These are phyloP conservation scores for Trichophyton schoenleinii DNA, from an alignment of 2,329 filamentous ascomycete genomes.

Conservation along the genomic window DNA sequence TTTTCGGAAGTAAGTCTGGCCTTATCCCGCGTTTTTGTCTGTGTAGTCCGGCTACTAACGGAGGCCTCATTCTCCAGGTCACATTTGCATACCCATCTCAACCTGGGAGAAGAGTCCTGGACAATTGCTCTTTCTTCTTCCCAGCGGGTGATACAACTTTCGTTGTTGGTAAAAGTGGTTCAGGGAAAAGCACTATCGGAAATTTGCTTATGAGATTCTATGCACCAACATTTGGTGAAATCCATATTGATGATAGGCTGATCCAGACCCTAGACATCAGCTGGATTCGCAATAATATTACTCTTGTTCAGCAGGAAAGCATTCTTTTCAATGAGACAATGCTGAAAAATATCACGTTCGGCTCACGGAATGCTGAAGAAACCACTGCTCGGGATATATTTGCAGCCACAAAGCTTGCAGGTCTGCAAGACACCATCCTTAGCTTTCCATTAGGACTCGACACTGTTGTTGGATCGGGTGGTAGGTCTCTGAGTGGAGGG, in stretches of 20 bases:
- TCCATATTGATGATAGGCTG: slow-evolving; percentile 54
- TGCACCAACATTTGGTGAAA: slow-evolving; percentile 48
- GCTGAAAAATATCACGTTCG: slow-evolving; percentile 64
- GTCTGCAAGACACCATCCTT: slow-evolving; percentile 55
- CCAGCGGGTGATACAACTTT: slow-evolving; percentile 62
- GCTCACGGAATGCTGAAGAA: slow-evolving; percentile 39
- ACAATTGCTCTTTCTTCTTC: slow-evolving; percentile 55
- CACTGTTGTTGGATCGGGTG: slow-evolving; percentile 58
- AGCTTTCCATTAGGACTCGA: slow-evolving; percentile 57
- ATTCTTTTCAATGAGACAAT: slow-evolving; percentile 72
- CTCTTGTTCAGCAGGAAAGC: slow-evolving; percentile 69
- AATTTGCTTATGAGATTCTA: slow-evolving; percentile 74
- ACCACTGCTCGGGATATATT: slow-evolving; percentile 46
- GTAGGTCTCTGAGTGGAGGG: slow-evolving; percentile 64
- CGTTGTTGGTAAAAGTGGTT: slow-evolving; percentile 74
- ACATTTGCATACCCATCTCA: slow-evolving; percentile 71
- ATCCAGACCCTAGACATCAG: slow-evolving; percentile 49
- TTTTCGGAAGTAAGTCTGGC: slow-evolving; percentile 49
- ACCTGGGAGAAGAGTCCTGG: slow-evolving; percentile 46
- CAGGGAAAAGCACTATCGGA: slow-evolving; percentile 79
- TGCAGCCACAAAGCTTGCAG: slow-evolving; percentile 52
- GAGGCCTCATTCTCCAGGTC: slow-evolving; percentile 41
- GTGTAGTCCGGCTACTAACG: slow-evolving; percentile 11
- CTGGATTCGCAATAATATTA: slow-evolving; percentile 69
- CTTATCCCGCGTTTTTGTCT: too few relatives aligned